Evolutionary conservation across 176 grass and related monocot species (phyloP), one percentile per base, ranked within the genome.

Genomic region (Cocos nucifera): DNA sequence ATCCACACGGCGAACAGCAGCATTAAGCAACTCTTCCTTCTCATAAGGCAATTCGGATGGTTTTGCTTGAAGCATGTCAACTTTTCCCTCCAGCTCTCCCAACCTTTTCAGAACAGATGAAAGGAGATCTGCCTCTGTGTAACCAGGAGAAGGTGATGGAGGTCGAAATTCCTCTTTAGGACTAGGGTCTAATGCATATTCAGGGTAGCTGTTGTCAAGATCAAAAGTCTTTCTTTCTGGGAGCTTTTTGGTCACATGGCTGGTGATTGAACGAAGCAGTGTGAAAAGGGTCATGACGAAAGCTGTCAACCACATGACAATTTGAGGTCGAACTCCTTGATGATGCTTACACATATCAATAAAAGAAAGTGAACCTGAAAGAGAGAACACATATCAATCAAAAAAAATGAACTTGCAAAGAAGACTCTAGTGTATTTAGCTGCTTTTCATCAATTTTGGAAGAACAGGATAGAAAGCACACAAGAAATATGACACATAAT

Each of bases 81-180:
- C 10, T 51, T 92, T 92, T 73, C 89, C 93, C 56, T 89, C 93
- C 67, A 92, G 59, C 58, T 92, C 93, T 67, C 57, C 70, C 60
- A 92, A 18, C 8, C 71, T 83, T 27, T 64, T 70, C 15, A 81
- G 53, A 19, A 83, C 66, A 57, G 70, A 85, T 56, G 74, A 62
- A 59, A 81, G 28, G 18, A 80, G 59, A 23, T 51, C 55, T 20
- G 64, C 76, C 59, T 72, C 77, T 4, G 51, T 61, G 35, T 67
- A 82, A 65, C n/a, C 54, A 39, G 94, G 94, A 50, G 82, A 83
- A 35, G 94, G 94, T 69, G 94, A 98, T 7, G 94, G 94, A 27
- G 94, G 94, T 18, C 94, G 81, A 59, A 92, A 88, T 59, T 93
- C 83, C 75, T 95, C 81, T 54, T 82, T 95, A 60, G 71, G 53